Evolutionary conservation across 805 yeast genomes (phyloP).

Genomic region (Schizosaccharomyces lindneri): DNA sequence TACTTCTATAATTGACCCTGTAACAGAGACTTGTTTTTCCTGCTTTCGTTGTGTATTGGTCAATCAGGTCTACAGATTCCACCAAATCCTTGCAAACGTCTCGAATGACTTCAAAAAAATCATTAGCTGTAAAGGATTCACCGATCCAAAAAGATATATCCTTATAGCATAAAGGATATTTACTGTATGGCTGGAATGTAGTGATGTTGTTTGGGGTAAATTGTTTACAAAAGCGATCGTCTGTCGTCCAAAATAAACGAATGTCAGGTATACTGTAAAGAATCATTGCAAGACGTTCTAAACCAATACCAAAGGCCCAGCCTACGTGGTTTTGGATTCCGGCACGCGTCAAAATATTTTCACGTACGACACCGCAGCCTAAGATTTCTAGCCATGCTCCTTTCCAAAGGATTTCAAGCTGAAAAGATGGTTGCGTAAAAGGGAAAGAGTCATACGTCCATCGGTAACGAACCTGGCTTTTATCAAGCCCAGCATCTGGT

Average conservation of each 20-base stretch:
- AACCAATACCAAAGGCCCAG: slow-evolving; percentile 95
- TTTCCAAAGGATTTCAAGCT: slow-evolving; percentile 96
- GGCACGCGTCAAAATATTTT: slow-evolving; percentile 49
- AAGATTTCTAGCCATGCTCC: slow-evolving; percentile 95
- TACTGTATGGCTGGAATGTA: slow-evolving; percentile 68
- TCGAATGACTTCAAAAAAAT: slow-evolving; percentile 80
- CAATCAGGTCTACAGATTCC: slow-evolving; percentile 57
- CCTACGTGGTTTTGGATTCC: slow-evolving; percentile 43
- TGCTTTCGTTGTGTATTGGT: slow-evolving; percentile 62
- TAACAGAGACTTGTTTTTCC: slow-evolving; percentile 59
- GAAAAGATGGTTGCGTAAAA: slow-evolving; percentile 97
- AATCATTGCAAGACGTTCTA: slow-evolving; percentile 88
- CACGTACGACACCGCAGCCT: slow-evolving; percentile 79
- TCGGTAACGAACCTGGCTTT: slow-evolving; percentile 56
- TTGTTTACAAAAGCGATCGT: slow-evolving; percentile 52
- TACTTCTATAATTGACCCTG: slow-evolving; percentile 76
- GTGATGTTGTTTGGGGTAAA: slow-evolving; percentile 40
- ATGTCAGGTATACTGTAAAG: slow-evolving; percentile 89
- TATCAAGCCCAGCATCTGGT: slow-evolving; percentile 38
- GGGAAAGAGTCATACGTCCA: slow-evolving; percentile 95
- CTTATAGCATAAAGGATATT: slow-evolving; percentile 63
- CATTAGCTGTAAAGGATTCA: slow-evolving; percentile 47
- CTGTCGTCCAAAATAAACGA: slow-evolving; percentile 71
- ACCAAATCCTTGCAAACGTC: slow-evolving; percentile 60
- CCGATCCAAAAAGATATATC: slow-evolving; percentile 88